Evolutionary conservation across 2,329 filamentous ascomycete genomes (phyloP).

Genomic region (Hypoxylon sp.): DNA sequence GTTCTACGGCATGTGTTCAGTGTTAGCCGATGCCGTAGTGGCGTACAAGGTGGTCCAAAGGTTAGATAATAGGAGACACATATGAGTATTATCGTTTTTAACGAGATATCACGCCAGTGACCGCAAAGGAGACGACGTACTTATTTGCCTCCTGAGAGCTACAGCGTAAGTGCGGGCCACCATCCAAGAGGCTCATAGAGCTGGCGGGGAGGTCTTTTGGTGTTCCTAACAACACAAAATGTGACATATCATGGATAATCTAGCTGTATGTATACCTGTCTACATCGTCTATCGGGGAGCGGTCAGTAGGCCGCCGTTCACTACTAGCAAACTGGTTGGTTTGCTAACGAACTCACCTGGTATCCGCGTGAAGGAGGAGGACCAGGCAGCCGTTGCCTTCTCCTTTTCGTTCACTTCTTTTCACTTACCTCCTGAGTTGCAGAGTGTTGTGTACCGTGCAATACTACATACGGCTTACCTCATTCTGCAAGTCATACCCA

Average conservation of each 20-base stretch:
- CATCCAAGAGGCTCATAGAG: background rate
- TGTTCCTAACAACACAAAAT: slow-evolving; percentile 1
- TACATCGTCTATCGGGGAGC: background rate
- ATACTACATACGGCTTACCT: background rate
- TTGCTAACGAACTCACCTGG: background rate
- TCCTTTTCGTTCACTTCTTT: background rate
- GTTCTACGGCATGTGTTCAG: background rate
- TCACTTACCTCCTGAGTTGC: background rate
- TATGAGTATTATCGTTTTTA: too few species aligned
- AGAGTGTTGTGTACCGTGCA: background rate
- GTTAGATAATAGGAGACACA: too few species aligned
- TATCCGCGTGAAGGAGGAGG: background rate
- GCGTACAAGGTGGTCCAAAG: too few species aligned
- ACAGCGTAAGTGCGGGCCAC: background rate
- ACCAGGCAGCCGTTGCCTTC: background rate
- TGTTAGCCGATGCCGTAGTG: too few species aligned
- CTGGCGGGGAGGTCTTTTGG: background rate
- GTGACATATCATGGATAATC: background rate
- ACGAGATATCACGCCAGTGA: too few species aligned
- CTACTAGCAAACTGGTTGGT: background rate
- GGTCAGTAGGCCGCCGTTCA: background rate
- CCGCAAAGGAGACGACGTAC: background rate
- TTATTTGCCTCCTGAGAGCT: background rate
- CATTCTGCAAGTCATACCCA: slow-evolving; percentile 1
- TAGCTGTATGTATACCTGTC: background rate